Conservation (phyloP, 2,329 filamentous ascomycete species). For the Oidium heveae region DNA sequence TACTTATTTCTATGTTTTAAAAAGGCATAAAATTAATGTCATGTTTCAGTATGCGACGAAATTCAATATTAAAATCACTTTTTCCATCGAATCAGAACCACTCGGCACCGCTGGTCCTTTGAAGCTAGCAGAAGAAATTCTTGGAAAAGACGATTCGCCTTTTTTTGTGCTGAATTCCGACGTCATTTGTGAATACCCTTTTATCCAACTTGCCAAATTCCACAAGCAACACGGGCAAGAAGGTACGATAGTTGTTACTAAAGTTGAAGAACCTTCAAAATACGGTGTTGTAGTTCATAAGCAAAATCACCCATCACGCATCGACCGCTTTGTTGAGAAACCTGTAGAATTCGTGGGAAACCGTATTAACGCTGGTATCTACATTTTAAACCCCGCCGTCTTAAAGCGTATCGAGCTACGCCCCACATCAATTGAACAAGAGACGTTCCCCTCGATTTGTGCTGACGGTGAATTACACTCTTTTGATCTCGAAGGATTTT, state of each 20-base stretch:
- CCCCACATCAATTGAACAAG: constrained; percentile 93
- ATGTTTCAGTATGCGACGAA: constrained; percentile 53
- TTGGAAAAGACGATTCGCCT: constrained; percentile 77
- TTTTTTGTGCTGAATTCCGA: constrained; percentile 99
- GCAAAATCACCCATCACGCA: constrained; percentile 67
- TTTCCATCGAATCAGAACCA: too few species aligned
- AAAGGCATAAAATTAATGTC: too few species aligned
- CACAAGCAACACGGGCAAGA: constrained; percentile 85
- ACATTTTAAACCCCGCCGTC: constrained; percentile 85
- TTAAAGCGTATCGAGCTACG: constrained; percentile 82
- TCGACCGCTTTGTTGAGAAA: constrained; percentile 99
- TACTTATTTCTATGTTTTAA: too few species aligned
- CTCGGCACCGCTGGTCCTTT: constrained; percentile 82
- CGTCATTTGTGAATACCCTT: constrained; percentile 94
- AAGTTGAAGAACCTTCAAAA: constrained; percentile 96
- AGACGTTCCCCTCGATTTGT: constrained; percentile 90
- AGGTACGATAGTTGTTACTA: constrained; percentile 94
- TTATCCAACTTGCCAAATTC: constrained; percentile 70
- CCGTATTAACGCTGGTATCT: constrained; percentile 95
- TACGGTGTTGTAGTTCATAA: constrained; percentile 98
- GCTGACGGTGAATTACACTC: constrained; percentile 79
- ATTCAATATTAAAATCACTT: too few species aligned
- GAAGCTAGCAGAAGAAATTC: constrained; percentile 79
- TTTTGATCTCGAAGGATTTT: constrained; percentile 91
- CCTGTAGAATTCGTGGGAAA: constrained; percentile 96